Evolutionary conservation across 164 flowering plant genomes (phyloP).

Genomic region (Dillenia turbinata): DNA sequence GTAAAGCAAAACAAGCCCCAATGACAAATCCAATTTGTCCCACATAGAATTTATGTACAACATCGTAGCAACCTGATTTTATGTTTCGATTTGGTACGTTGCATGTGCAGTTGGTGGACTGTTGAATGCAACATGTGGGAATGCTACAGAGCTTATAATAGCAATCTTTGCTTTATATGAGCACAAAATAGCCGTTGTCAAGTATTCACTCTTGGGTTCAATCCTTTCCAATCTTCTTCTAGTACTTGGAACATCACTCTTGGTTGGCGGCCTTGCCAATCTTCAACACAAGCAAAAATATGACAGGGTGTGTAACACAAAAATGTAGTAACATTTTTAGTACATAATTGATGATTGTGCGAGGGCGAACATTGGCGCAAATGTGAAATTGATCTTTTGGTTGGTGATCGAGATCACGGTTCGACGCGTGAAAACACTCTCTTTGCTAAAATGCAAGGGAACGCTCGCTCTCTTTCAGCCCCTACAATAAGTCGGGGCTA

Average conservation of each 20-base stretch:
- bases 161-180: constrained; percentile 65
- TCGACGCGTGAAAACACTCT: too few relatives aligned
- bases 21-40: too few relatives aligned
- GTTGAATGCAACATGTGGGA: constrained; percentile 96
- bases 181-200: constrained; percentile 62
- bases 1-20: constrained; percentile 23
- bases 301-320: constrained; percentile 52
- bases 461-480: too few relatives aligned
- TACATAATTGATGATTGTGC: too few relatives aligned
- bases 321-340: too few relatives aligned
- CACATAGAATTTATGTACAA: background rate
- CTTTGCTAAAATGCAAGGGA: too few relatives aligned
- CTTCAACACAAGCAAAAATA: constrained; percentile 55
- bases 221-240: constrained; percentile 88
- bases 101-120: constrained; percentile 81
- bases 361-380: too few relatives aligned
- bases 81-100: background rate
- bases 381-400: too few relatives aligned
- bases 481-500: too few relatives aligned
- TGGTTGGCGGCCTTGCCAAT: constrained; percentile 82
- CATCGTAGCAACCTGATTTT: too few relatives aligned
- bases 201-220: constrained; percentile 87
- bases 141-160: constrained; percentile 89
- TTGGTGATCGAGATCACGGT: too few relatives aligned
- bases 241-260: constrained; percentile 85